Evolutionary conservation across 2,329 filamentous ascomycete genomes (phyloP), one percentile per base, ranked within the genome.

Genomic region (Xylaria hypoxylon): DNA sequence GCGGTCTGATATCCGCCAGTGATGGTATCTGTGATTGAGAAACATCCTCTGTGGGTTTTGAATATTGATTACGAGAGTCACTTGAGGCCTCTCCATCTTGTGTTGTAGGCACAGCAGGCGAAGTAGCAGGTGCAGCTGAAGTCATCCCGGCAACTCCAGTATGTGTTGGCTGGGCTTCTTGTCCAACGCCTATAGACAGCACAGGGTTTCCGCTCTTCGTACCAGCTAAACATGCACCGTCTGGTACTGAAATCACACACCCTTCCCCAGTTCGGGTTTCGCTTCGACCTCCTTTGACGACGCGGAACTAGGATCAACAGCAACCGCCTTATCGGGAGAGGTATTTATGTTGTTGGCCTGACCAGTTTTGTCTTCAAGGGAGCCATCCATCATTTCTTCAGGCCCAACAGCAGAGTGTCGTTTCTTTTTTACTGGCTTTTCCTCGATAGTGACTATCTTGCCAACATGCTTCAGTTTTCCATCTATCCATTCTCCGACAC

Each of bases 401-500:
- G 66, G 56, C 0, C 72, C 75, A 50, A 65, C 64, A 26, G 60
- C 42, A 55, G 81, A 80, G 55, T 81, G 80, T 64, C 83, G 79
- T 76, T 88, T 90, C 77, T 85, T 82, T 69, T 81, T 79, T 17
- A 77, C 76, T 15, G 83, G 82, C 73, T 86, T 87, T 75, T 89
- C 87, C 73, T 90, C 87, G 68, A 89, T 84, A 1, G 84, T 85
- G 42, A 90, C 84, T 68, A 86, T 84, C 71, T 87, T 89, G 45
- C 92, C 92, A 44, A 93, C 86, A 68, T 88, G 86, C 75, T 88
- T 90, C 75, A 94, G 82, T 76, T 90, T 92, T 26, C 91, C 91
- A 73, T 93, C 90, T 62, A 90, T 85, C 86, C 93, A 95, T 73
- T 92, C 88, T 38, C 92, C 92, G 69, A 93, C 87, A n/a, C 95